Conservation (phyloP, 768 basidiomycete genomes). For the Epithele typhae region DNA sequence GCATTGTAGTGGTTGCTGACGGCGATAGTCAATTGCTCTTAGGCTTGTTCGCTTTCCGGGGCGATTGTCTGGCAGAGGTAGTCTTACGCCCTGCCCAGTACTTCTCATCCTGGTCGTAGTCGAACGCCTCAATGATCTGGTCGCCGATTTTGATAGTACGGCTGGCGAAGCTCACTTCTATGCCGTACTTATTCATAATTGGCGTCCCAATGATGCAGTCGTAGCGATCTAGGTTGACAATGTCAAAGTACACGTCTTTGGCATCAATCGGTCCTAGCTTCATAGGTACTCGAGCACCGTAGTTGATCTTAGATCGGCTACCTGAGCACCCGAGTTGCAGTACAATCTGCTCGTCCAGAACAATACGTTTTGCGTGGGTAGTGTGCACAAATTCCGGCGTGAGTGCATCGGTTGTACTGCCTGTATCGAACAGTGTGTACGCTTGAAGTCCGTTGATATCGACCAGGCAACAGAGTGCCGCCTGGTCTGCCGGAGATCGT, state of each 20-base stretch:
- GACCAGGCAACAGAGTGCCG: background rate
- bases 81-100: too few relatives aligned
- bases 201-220: slow-evolving; percentile 27
- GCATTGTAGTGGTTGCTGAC: too few relatives aligned
- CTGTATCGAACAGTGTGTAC: slow-evolving; percentile 21
- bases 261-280: slow-evolving; percentile 1
- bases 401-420: slow-evolving; percentile 20
- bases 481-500: background rate
- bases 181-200: slow-evolving; percentile 17
- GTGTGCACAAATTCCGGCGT: slow-evolving; percentile 21
- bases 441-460: slow-evolving; percentile 13
- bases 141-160: background rate
- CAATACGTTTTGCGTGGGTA: slow-evolving; percentile 3
- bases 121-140: too few relatives aligned
- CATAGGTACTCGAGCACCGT: slow-evolving; percentile 19
- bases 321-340: slow-evolving; percentile 32
- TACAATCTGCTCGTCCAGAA: slow-evolving; percentile 14
- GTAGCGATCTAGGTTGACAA: slow-evolving; percentile 21
- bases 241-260: background rate
- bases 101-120: too few relatives aligned
- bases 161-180: background rate
- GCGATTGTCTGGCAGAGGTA: too few relatives aligned
- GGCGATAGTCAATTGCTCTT: too few relatives aligned
- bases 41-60: too few relatives aligned
- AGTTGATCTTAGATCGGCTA: slow-evolving; percentile 26